Conservation (phyloP, 257 asterid species). For the Nicotiana obtusifolia region DNA sequence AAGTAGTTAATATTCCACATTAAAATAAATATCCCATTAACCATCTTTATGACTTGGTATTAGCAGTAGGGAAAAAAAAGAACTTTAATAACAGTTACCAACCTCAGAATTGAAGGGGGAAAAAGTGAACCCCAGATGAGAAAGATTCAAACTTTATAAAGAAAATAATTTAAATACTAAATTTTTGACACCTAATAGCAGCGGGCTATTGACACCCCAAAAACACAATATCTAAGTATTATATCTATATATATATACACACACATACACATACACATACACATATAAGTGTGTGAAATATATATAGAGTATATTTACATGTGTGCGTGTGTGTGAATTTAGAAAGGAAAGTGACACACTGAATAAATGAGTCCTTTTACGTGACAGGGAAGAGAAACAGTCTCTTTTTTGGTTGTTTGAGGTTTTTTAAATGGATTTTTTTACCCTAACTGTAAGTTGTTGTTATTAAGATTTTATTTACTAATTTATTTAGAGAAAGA, state of each 20-base stretch:
- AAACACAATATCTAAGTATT: neutral
- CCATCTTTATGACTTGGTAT: neutral
- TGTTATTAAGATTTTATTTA: neutral
- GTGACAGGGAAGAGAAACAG: neutral
- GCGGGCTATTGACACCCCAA: neutral
- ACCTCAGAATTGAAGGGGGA: neutral
- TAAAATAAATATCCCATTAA: neutral
- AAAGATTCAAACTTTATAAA: conserved; percentile 6
- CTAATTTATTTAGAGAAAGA: neutral
- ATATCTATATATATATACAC: no score
- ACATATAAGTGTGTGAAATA: no score
- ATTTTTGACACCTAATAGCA: conserved; percentile 1
- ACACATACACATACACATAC: no score
- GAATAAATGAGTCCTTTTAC: neutral
- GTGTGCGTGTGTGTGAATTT: neutral
- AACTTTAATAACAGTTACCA: neutral
- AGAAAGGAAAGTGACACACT: neutral
- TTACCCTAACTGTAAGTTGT: neutral
- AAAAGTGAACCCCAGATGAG: neutral
- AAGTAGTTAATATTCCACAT: neutral
- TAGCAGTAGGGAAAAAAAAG: neutral
- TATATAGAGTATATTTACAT: neutral
- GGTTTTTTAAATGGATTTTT: neutral
- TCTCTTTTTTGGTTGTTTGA: neutral
- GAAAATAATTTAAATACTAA: neutral